Conservation (phyloP, 768 basidiomycete genomes). For the Gymnopilus junonius region DNA sequence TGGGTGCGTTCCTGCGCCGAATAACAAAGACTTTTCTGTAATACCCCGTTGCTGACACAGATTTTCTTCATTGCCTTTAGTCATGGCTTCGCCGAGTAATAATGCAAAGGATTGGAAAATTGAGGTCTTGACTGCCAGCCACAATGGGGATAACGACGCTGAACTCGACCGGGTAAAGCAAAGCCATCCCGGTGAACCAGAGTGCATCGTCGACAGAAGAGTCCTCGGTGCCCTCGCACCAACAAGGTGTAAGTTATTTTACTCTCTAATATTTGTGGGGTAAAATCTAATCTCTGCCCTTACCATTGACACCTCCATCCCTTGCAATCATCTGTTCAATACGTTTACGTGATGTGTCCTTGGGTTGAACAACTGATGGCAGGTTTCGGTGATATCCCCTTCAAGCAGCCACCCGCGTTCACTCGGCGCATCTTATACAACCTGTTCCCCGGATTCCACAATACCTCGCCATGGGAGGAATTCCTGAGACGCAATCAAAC, state of each 20-base stretch:
- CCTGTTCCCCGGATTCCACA: constrained; percentile 62
- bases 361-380: constrained; percentile 21
- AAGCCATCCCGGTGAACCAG: constrained; percentile 73
- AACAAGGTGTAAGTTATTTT: constrained; percentile 63
- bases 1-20: neutral
- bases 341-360: constrained; percentile 4
- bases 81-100: constrained; percentile 53
- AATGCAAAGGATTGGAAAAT: constrained; percentile 58
- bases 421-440: constrained; percentile 70
- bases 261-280: constrained; percentile 16
- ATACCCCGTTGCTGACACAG: neutral
- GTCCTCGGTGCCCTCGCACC: constrained; percentile 81
- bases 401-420: constrained; percentile 75
- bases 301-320: constrained; percentile 9
- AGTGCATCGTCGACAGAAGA: constrained; percentile 66
- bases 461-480: constrained; percentile 68
- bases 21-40: neutral
- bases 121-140: constrained; percentile 63
- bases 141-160: constrained; percentile 70
- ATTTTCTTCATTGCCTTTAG: constrained; percentile 31
- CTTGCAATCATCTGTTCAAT: constrained; percentile 1
- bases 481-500: constrained; percentile 65
- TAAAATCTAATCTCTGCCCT: constrained; percentile 10
- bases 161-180: constrained; percentile 66
- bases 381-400: constrained; percentile 75